Conservation (phyloP, 2,329 filamentous ascomycete genomes). For the Sporothrix sp. region DNA sequence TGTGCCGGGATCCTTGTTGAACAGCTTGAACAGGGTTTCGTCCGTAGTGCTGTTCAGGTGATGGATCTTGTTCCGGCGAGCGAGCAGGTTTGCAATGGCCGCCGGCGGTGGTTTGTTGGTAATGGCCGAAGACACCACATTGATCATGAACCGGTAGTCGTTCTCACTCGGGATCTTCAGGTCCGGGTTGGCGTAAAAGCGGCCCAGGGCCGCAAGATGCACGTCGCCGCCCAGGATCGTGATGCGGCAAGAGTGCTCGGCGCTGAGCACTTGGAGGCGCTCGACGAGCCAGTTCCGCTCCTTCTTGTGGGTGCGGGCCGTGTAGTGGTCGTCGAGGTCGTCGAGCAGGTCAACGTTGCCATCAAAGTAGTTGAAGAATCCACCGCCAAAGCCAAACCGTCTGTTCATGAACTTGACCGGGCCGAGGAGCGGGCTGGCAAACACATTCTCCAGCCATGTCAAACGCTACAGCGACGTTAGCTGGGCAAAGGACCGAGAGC, state of each 20-base stretch:
- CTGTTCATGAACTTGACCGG: constrained; percentile 85
- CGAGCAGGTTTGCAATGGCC: constrained; percentile 81
- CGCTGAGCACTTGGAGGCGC: constrained; percentile 71
- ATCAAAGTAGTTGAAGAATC: constrained; percentile 88
- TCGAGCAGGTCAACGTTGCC: constrained; percentile 88
- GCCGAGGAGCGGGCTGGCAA: constrained; percentile 75
- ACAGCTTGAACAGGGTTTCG: constrained; percentile 88
- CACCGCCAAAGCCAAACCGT: constrained; percentile 74
- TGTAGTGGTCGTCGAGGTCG: constrained; percentile 94
- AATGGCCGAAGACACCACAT: constrained; percentile 88
- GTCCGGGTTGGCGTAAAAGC: constrained; percentile 87
- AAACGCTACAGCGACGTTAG: constrained; percentile 47
- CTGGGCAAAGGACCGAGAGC: too few species aligned
- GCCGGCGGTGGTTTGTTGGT: constrained; percentile 88
- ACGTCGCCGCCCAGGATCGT: constrained; percentile 93
- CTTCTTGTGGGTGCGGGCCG: constrained; percentile 79
- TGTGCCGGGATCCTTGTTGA: constrained; percentile 76
- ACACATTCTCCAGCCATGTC: constrained; percentile 93
- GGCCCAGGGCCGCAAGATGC: constrained; percentile 80
- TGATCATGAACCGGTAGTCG: constrained; percentile 91
- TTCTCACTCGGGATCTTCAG: constrained; percentile 66
- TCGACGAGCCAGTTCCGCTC: constrained; percentile 73
- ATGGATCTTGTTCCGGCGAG: constrained; percentile 76
- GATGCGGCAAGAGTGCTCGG: constrained; percentile 77
- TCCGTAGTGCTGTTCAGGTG: constrained; percentile 65